These are phyloP conservation scores for Anisogramma anomala DNA, from an alignment of 2,329 filamentous ascomycete species.

Conservation along the genomic window DNA sequence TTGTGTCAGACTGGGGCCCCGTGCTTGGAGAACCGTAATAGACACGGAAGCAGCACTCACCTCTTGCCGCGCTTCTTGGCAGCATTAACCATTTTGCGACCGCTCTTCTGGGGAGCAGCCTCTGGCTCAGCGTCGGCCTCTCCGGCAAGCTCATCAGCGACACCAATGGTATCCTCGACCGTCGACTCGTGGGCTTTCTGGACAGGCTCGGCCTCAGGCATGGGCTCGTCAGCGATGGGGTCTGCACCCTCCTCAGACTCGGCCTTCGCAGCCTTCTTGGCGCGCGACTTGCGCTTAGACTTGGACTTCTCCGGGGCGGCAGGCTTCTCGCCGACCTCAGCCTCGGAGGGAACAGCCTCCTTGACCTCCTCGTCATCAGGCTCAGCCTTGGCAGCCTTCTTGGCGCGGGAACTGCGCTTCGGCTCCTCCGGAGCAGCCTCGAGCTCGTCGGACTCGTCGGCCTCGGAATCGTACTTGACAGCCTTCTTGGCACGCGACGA, in stretches of 20 bases:
- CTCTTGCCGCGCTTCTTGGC: conserved; percentile 15
- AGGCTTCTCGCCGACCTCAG: conserved; percentile 18
- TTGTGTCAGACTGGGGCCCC: too few relatives aligned
- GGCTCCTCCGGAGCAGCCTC: conserved; percentile 29
- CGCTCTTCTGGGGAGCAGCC: conserved; percentile 1
- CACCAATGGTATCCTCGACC: too few relatives aligned
- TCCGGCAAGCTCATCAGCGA: too few relatives aligned
- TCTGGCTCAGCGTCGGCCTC: conserved; percentile 4
- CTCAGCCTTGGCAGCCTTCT: not conserved
- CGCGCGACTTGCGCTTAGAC: conserved; percentile 24
- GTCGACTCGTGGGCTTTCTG: too few relatives aligned
- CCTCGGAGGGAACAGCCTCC: conserved; percentile 19
- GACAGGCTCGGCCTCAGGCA: not conserved
- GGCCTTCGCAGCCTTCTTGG: conserved; percentile 19
- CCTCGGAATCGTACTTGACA: conserved; percentile 15
- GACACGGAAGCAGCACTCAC: too few relatives aligned
- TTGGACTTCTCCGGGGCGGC: conserved; percentile 33
- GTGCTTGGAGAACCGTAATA: too few relatives aligned
- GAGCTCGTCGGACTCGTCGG: conserved; percentile 19
- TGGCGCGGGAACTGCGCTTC: conserved; percentile 19
- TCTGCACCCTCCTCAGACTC: conserved; percentile 6
- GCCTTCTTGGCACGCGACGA: conserved; percentile 16
- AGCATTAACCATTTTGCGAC: conserved; percentile 11
- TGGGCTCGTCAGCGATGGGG: not conserved
- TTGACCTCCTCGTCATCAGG: conserved; percentile 23